Evolutionary conservation across 371 early-diverging fungal species (phyloP).

Genomic region (Sporodiniella umbellata): DNA sequence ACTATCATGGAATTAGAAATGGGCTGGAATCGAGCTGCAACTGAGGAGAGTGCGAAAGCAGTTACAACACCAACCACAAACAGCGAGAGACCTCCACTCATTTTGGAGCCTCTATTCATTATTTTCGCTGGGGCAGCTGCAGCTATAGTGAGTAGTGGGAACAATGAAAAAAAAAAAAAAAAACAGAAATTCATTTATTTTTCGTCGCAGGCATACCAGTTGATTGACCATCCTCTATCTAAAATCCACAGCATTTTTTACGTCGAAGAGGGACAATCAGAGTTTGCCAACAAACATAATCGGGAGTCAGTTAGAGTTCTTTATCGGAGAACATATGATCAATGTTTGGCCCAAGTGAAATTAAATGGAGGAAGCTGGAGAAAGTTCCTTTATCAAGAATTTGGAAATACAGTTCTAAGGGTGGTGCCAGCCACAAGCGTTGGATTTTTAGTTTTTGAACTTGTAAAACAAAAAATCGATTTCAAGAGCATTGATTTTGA

Average conservation of each 20-base stretch:
- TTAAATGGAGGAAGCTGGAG: conserved; percentile 50
- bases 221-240: conserved; percentile 70
- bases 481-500: conserved; percentile 43
- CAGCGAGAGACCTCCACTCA: conserved; percentile 44
- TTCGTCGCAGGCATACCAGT: conserved; percentile 76
- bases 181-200: background rate
- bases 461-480: conserved; percentile 65
- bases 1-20: conserved; percentile 29
- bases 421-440: conserved; percentile 73
- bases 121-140: conserved; percentile 71
- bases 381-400: conserved; percentile 62
- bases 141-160: conserved; percentile 43
- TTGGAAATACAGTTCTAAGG: conserved; percentile 59
- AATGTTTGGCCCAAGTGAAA: conserved; percentile 46
- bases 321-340: conserved; percentile 53
- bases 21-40: conserved; percentile 20
- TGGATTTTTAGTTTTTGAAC: conserved; percentile 71
- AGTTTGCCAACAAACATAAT: conserved; percentile 37
- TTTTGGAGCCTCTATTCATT: conserved; percentile 66
- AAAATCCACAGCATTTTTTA: conserved; percentile 68
- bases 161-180: background rate
- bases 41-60: conserved; percentile 7
- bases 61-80: background rate
- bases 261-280: conserved; percentile 63
- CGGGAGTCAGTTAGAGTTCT: conserved; percentile 36